Base-by-base conservation (phyloP, 345 rosid species). In the Psidium friedrichsthalianum region DNA sequence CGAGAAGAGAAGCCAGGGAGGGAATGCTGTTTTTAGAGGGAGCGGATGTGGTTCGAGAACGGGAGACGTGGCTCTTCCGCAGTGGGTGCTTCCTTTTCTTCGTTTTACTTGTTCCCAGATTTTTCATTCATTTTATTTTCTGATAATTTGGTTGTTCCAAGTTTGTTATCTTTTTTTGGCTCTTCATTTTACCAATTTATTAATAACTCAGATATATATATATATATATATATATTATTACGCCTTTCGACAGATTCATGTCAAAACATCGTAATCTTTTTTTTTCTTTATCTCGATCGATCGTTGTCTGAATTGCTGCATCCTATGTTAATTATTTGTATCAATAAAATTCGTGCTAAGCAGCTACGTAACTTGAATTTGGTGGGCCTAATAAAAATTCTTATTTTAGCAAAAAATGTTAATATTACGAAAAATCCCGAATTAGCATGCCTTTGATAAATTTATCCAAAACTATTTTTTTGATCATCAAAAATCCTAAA, bases 11-110 rank as follows among this genome's bases (percentile, higher is more conserved):
- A n/a, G 36, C 36, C 36, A 64, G 20, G 21, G 40, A 24, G 83
- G n/a, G 51, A 24, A 81, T 10, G 32, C 6, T 51, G 12, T 15
- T 81, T 85, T 84, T 69, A 58, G 87, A 82, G 87, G 81, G 85
- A 85, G 83, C 42, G 90, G 96, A 90, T 93, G 96, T 93, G 95
- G 98, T 86, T 91, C 84, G 86, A 82, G 87, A 78, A 58, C 47
- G 83, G 88, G 56, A 5, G 88, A 91, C 98, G 96, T 95, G 96
- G 91, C 91, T 32, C 85, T 86, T 84, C 82, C 24, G 14, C 44
- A 85, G 86, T 90, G 93, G 88, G 69, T 42, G 24, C 83, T 40
- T 74, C 82, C 49, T 32, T 51, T 25, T 42, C 44, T 22, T 16
- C 13, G 64, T 52, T 32, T 32, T 56, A 16, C 32, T 85, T 29